Evolutionary conservation across 2,329 filamentous ascomycete genomes (phyloP), one percentile per base, ranked within the genome.

Genomic region (Colletotrichum shisoi): DNA sequence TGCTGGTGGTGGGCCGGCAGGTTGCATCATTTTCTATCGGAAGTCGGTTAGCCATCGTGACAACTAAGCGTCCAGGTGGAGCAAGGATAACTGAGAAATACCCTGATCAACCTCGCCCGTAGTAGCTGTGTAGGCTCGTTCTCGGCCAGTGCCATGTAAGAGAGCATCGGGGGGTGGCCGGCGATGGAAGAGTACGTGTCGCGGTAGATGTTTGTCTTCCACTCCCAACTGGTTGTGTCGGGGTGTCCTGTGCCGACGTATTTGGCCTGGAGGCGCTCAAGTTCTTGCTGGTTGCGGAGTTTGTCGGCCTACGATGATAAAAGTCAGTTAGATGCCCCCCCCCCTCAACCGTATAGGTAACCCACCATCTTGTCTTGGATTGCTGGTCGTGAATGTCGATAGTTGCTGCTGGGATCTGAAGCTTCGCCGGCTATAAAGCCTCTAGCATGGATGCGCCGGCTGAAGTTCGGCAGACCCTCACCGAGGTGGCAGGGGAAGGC

Each of bases 151-250:
- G 91, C 86, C 83, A 97, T 93, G 78, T 97, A 97, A 45, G 91
- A 88, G 17, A 98, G 84, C 68, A 97, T 84, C 8, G 93, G 91
- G 17, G 93, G 91, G 77, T 99, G 95, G 21, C 95, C 95, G 71
- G 95, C 86, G 74, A 96, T 94, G 70, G 89, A 93, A 21, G 93
- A 88, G 76, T 94, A 94, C 24, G 91, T 96, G 82, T 99, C 95
- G 77, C 95, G 93, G 76, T 93, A 87, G 76, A 98, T 94, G 82
- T 98, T 99, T 68, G 91, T 94, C 57, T 91, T 91, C 93, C 94
- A 99, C 81, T 99, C 95, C 89, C 95, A 95, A 79, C 93, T 96
- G 31, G 93, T 96, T 15, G 94, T 98, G 81, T 99, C 95, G 49
- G 94, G 92, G 79, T 97, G 94, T 27, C 95, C 95, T 4, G 95